Conservation (phyloP, 2,329 filamentous ascomycete genomes). For the Penicillium sp. region DNA sequence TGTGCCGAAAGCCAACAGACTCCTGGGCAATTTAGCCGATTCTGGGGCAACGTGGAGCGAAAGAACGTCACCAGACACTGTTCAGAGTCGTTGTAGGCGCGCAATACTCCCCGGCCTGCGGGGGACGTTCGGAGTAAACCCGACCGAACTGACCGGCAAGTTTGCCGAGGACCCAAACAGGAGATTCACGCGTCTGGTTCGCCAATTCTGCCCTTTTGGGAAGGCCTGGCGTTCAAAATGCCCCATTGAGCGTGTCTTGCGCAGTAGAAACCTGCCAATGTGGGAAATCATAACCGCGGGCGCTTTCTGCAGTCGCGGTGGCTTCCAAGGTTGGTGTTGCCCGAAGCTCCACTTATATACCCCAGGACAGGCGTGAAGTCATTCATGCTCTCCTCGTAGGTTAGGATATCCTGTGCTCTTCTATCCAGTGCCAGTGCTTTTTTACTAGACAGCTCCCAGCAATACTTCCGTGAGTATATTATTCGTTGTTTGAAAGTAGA, state of each 20-base stretch:
- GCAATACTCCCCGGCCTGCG: slow-evolving; percentile 5
- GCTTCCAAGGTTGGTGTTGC: neutral
- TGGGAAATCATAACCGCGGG: neutral
- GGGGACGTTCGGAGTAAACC: slow-evolving; percentile 13
- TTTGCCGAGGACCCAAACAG: slow-evolving; percentile 15
- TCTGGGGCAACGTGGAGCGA: slow-evolving; percentile 6
- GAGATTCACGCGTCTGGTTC: slow-evolving; percentile 6
- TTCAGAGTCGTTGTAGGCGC: neutral
- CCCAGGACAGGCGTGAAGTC: too few species aligned
- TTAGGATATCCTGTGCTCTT: too few species aligned
- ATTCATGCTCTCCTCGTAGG: too few species aligned
- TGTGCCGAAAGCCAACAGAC: neutral
- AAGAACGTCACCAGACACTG: slow-evolving; percentile 9
- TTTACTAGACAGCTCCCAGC: too few species aligned
- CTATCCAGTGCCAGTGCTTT: too few species aligned
- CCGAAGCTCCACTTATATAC: neutral
- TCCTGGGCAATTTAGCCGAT: slow-evolving; percentile 9
- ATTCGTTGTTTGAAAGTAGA: too few species aligned
- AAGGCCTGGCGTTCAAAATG: neutral
- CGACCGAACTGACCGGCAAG: slow-evolving; percentile 14
- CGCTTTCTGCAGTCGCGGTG: neutral
- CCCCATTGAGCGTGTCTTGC: neutral
- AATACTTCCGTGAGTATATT: too few species aligned
- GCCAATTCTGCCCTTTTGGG: neutral
- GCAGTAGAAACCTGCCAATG: neutral